Base-by-base conservation (phyloP, 2,329 filamentous ascomycete species). In the Sarocladium strictum region DNA sequence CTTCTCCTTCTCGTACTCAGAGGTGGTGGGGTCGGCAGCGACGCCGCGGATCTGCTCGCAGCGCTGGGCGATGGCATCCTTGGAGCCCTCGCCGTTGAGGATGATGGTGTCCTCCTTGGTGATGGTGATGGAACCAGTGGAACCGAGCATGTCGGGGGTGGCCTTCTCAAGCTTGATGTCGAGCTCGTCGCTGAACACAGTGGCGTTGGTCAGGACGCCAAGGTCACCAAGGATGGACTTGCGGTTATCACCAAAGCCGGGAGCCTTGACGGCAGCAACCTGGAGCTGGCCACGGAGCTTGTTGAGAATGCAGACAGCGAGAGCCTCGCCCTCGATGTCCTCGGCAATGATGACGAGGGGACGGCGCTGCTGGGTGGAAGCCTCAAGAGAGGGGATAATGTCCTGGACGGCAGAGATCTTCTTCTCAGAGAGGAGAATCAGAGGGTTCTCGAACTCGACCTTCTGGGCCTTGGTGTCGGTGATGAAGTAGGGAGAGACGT, bases 1-100 rank as follows among this genome's bases (percentile, higher is more conserved):
- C 86, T 99, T 99, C 88, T 99, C 94, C 85, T 97, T 97, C 85
- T 99, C 94, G 78, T 99, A 99, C 69, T 99, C 94, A 50, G 92
- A 97, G 61, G 94, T 99, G 65, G 83, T 86, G 62, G 93, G 88
- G 78, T 99, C 94, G 59, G 80, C 82, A 80, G 97, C 96, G 75
- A 97, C 91, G 63, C 93, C 92, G 64, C 94, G 92, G 76, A 99
- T 99, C 81, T 99, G 94, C 79, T 99, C 94, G 77, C 94, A 97
- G 71, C 94, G 89, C 81, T 97, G 91, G 61, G 89, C 76, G 67
- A 99, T 95, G 62, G 82, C 73, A 69, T 99, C 94, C 83, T 97
- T 97, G 86, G 79, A 87, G 61, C 94, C 94, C 68, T 96, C 91
- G 55, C 94, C 94, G 75, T 99, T 99, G 59, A 99, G 85, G 69